Conservation (phyloP, 2,329 filamentous ascomycete species). For the Colletotrichum echinochloae region DNA sequence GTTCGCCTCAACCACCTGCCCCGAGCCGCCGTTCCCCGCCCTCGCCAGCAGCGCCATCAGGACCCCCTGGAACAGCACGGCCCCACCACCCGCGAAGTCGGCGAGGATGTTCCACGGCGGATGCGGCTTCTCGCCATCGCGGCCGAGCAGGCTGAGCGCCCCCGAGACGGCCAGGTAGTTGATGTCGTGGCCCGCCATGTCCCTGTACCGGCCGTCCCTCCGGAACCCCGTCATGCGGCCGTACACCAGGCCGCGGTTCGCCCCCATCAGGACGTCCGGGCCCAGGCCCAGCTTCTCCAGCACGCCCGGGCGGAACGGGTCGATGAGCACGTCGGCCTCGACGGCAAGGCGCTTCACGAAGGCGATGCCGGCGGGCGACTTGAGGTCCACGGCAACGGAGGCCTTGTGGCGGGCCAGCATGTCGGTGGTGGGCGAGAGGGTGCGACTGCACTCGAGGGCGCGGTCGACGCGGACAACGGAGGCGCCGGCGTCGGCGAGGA, state of each 20-base stretch:
- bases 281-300: slow-evolving; percentile 86
- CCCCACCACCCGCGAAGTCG: slow-evolving; percentile 92
- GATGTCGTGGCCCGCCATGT: slow-evolving; percentile 96
- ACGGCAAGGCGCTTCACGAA: slow-evolving; percentile 75
- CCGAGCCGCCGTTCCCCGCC: slow-evolving; percentile 68
- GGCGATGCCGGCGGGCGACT: slow-evolving; percentile 70
- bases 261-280: slow-evolving; percentile 72
- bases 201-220: slow-evolving; percentile 83
- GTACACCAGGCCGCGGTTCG: slow-evolving; percentile 83
- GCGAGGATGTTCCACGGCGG: slow-evolving; percentile 87
- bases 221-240: slow-evolving; percentile 92
- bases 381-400: slow-evolving; percentile 84
- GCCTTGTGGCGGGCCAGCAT: slow-evolving; percentile 83
- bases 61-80: slow-evolving; percentile 84
- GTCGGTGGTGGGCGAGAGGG: slow-evolving; percentile 69
- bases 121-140: slow-evolving; percentile 75
- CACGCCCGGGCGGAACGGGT: slow-evolving; percentile 92
- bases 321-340: slow-evolving; percentile 83
- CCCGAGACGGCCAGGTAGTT: slow-evolving; percentile 95
- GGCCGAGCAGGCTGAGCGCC: slow-evolving; percentile 80
- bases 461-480: slow-evolving; percentile 89
- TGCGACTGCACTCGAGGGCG: slow-evolving; percentile 55
- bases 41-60: slow-evolving; percentile 81
- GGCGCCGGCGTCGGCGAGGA: slow-evolving; percentile 91
- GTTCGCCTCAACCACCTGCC: slow-evolving; percentile 93